Evolutionary conservation across 768 basidiomycete genomes (phyloP).

Genomic region (Pisolithus albus): DNA sequence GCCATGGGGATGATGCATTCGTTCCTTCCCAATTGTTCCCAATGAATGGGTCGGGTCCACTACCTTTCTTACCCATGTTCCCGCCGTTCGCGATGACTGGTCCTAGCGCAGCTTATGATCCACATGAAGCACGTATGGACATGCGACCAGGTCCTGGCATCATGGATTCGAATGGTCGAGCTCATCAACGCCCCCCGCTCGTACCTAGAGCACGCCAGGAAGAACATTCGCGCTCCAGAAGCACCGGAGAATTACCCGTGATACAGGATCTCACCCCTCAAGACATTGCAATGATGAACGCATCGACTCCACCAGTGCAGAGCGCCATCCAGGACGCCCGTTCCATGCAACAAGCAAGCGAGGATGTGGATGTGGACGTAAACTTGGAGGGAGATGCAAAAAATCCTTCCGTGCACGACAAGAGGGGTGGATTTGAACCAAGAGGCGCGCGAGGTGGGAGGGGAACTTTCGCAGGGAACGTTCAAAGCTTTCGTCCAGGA

Average conservation of each 20-base stretch:
- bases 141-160: conserved; percentile 50
- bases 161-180: conserved; percentile 25
- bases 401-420: conserved; percentile 11
- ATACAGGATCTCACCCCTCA: conserved; percentile 77
- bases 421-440: conserved; percentile 27
- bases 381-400: conserved; percentile 15
- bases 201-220: conserved; percentile 52
- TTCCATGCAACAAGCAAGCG: conserved; percentile 5
- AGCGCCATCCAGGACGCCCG: conserved; percentile 2
- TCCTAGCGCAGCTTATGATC: conserved; percentile 57
- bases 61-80: conserved; percentile 73
- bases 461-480: conserved; percentile 60
- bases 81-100: conserved; percentile 48
- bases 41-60: conserved; percentile 38
- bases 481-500: conserved; percentile 59
- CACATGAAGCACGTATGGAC: conserved; percentile 74
- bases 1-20: conserved; percentile 86
- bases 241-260: conserved; percentile 71
- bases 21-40: conserved; percentile 64
- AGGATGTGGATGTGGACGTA: conserved; percentile 26
- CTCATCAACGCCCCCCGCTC: conserved; percentile 48
- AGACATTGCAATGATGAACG: conserved; percentile 26
- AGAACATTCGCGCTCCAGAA: conserved; percentile 38
- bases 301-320: conserved; percentile 21
- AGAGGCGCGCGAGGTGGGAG: conserved; percentile 43